Conservation (phyloP, 2,329 filamentous ascomycete species). For the Penicillium sp. region DNA sequence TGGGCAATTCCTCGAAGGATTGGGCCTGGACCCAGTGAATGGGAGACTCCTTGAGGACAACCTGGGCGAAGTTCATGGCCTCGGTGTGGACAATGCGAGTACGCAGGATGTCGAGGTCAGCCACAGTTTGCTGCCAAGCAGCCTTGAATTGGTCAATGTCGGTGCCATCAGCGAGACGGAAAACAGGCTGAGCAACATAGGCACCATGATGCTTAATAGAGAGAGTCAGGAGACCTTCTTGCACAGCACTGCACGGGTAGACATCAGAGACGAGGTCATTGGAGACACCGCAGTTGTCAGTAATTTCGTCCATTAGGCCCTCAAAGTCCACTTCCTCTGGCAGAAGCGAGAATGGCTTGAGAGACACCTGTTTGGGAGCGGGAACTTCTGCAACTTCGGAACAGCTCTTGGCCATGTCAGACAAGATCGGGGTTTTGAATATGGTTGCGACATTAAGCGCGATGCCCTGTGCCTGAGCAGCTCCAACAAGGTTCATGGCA, state of each 20-base stretch:
- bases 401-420: conserved; percentile 40
- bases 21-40: conserved; percentile 34
- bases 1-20: conserved; percentile 25
- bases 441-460: conserved; percentile 41
- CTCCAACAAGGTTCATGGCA: conserved; percentile 45
- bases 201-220: conserved; percentile 45
- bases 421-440: conserved; percentile 42
- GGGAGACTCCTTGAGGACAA: conserved; percentile 33
- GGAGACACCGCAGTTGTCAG: conserved; percentile 29
- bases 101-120: conserved; percentile 46
- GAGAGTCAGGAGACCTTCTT: conserved; percentile 47
- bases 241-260: conserved; percentile 43
- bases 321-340: conserved; percentile 18
- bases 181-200: conserved; percentile 46
- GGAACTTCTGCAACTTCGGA: conserved; percentile 4
- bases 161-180: conserved; percentile 36
- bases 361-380: background rate
- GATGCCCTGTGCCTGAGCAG: conserved; percentile 38
- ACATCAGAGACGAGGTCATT: conserved; percentile 33
- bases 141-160: conserved; percentile 43
- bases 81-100: conserved; percentile 45
- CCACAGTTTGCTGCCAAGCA: conserved; percentile 45
- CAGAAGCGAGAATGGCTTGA: conserved; percentile 29
- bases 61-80: conserved; percentile 37
- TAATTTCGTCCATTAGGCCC: conserved; percentile 26